Evolutionary conservation across 345 rosid genomes (phyloP), one percentile per base, ranked within the genome.

Genomic region (Eucalyptus paniculata): DNA sequence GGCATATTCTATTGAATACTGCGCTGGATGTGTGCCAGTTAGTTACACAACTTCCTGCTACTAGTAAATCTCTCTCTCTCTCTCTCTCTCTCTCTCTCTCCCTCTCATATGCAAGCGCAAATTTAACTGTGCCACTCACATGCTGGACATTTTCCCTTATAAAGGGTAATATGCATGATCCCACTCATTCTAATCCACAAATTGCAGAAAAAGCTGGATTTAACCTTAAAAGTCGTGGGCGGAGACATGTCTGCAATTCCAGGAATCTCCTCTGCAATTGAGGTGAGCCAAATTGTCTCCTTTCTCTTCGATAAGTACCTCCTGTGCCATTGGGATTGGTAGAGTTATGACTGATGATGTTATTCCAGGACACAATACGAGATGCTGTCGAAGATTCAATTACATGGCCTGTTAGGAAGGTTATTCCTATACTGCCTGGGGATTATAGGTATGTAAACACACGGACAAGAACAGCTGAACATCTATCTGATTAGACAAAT

Each of bases 371-470:
- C 88, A 97, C 99, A 50, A 98, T 98, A 90, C 89, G 92, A 28
- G 96, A 98, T 95, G 99, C 99, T 15, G 91, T 98, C 89, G 99
- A 98, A 92, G 99, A 97, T 90, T 95, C 99, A 51, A 97, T 98
- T 88, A 97, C 98, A 80, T 98, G 99, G 99, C 99, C 99, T 90
- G 98, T 96, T 81, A 94, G 99, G 89, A 98, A 98, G 95, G 94
- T 98, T 92, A 83, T 98, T 91, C 99, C 99, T 89, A 98, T 98
- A 92, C 90, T 97, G 92, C 99, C 99, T 28, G 99, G 99, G 87
- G 99, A 98, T 92, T 98, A 97, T 90, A 95, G 99, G 99, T 98
- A 94, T 87, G 69, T 91, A 21, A 21, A 86, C 42, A 17, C 42
- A 24, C 4, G 50, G 85, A 21, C 47, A 11, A 77, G 47, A 26